Base-by-base conservation (phyloP, 2,329 filamentous ascomycete genomes). In the Leptosphaerulina australis region DNA sequence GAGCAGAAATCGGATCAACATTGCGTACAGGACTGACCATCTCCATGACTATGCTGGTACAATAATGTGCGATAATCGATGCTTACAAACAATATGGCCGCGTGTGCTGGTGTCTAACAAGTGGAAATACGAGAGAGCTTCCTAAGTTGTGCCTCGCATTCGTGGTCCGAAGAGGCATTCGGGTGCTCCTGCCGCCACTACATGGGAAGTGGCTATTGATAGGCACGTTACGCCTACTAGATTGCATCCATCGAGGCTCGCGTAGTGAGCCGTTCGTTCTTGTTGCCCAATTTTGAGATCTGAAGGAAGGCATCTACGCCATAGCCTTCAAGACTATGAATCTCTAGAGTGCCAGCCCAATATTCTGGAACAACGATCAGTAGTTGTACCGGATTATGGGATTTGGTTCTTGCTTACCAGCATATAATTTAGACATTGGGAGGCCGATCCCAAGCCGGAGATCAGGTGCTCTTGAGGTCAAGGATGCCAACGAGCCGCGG, bases 261-360 rank as follows among this genome's bases (percentile, higher is more conserved):
- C 10, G 78, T 81, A 14, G 81, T 91, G 55, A 99, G 79, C 52
- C 96, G 91, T 77, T 99, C 94, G 68, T 97, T 97, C 80, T 96
- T 97, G 72, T 99, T 99, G 15, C 94, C 94, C 49, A 99, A 79
- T 71, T 96, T 95, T 4, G 91, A 96, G 53, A 99, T 96, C 70
- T 97, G 92, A 56, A 99, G 76, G 68, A 99, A 99, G 0, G 90
- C 92, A 76, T 99, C 94, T 5, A 95, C 91, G 11, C 94, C 94
- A 70, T 97, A 97, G 0, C 94, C 95, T 69, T 97, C 93, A 6
- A 99, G 77, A 66, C 89, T 97, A 70, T 97, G 93, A 50, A 97
- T 74, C 65, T 96, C 89, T 7, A 99, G 77, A 63, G 84, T 94
- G 18, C 94, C 94, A 2, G 94, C 94, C 94, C 94, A 99, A 73